phyloP scores from a whole-genome alignment of 78 protist genomes.

The Protostelium mycophagum region DNA sequence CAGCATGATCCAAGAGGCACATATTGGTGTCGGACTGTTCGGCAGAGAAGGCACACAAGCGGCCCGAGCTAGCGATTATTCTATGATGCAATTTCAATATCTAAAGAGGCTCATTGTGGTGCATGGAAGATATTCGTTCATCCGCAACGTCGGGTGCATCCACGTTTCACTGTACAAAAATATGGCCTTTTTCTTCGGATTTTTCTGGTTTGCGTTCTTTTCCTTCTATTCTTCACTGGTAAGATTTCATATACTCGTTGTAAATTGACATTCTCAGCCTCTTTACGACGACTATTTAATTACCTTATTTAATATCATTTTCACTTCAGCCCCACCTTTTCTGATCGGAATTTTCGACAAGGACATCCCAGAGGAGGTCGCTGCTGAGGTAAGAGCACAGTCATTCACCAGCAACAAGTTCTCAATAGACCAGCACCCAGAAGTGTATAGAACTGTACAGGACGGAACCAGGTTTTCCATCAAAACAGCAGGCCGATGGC shows the following conservation, averaged over 20 bases:
- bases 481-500: not conserved
- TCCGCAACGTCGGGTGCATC: constrained; percentile 56
- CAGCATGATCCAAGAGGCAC: constrained; percentile 61
- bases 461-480: constrained; percentile 14
- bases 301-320: constrained; percentile 69
- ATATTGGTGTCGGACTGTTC: constrained; percentile 84
- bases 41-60: constrained; percentile 94
- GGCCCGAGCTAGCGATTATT: constrained; percentile 80
- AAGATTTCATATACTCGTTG: not conserved
- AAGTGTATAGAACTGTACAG: constrained; percentile 22
- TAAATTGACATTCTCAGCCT: constrained; percentile 27
- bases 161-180: constrained; percentile 87
- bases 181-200: constrained; percentile 48
- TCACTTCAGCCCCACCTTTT: constrained; percentile 73
- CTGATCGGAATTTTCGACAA: constrained; percentile 49
- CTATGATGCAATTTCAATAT: constrained; percentile 65
- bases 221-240: constrained; percentile 27
- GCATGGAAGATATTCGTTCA: constrained; percentile 82
- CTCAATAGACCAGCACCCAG: too few species aligned
- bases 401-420: too few species aligned
- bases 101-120: constrained; percentile 64
- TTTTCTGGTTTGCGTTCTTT: constrained; percentile 55
- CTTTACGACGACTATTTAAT: constrained; percentile 60
- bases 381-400: too few species aligned
- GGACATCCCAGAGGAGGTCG: constrained; percentile 30